Conservation (phyloP, 106 monocot species). For the Triglochin maritima region DNA sequence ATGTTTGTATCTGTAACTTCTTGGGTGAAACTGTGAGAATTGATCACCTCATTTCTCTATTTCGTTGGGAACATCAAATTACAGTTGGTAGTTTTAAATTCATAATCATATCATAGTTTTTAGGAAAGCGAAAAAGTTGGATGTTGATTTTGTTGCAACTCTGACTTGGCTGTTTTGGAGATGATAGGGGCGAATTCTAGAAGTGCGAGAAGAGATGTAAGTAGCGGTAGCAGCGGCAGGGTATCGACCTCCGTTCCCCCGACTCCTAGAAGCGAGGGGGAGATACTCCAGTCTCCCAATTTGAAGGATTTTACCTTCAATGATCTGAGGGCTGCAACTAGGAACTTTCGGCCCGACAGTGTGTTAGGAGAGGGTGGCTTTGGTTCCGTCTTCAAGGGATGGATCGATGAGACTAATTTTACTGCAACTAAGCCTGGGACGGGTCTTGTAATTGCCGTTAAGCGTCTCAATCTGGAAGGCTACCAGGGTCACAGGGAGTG, state of each 20-base stretch:
- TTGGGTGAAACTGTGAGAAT: no score
- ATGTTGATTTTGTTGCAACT: neutral
- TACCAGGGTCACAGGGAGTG: constrained; percentile 23
- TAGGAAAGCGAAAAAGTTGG: no score
- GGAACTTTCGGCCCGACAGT: constrained; percentile 24
- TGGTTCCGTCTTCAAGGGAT: constrained; percentile 27
- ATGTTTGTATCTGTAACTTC: no score
- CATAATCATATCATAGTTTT: no score
- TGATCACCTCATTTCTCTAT: no score
- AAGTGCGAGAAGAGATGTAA: constrained; percentile 3
- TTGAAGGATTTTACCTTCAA: constrained; percentile 19
- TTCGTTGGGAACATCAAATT: no score
- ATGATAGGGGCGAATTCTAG: constrained; percentile 4
- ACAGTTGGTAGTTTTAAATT: no score
- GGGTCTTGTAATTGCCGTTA: constrained; percentile 22
- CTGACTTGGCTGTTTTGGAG: neutral
- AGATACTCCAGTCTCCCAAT: constrained; percentile 20
- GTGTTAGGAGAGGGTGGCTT: constrained; percentile 26
- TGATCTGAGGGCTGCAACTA: constrained; percentile 21
- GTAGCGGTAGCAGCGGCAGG: constrained; percentile 7
- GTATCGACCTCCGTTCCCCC: constrained; percentile 14
- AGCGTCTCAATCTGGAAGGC: constrained; percentile 22
- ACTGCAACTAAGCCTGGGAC: constrained; percentile 15
- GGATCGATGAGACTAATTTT: constrained; percentile 21
- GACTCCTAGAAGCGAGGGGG: constrained; percentile 13